phyloP scores from a whole-genome alignment of 2,329 filamentous ascomycete genomes.

The Alternaria triticina region DNA sequence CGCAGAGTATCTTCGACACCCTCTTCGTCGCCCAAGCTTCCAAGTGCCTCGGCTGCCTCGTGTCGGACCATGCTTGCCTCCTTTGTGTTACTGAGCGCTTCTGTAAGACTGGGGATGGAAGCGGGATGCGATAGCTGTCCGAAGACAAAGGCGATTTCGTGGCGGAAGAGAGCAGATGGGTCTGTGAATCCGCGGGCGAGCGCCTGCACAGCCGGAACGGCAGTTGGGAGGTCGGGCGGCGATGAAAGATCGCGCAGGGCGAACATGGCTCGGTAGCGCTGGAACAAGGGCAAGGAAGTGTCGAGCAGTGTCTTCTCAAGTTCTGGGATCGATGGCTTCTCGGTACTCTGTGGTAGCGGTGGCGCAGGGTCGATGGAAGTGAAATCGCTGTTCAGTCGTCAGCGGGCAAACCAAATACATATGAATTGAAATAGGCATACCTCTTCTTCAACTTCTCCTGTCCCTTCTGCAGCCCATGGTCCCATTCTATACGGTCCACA shows the following conservation, averaged over 20 bases:
- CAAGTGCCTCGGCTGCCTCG: slow-evolving; percentile 94
- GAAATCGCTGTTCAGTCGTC: slow-evolving; percentile 74
- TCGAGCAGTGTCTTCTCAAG: slow-evolving; percentile 82
- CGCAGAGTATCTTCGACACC: slow-evolving; percentile 88
- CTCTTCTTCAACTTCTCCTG: slow-evolving; percentile 80
- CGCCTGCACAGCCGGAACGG: slow-evolving; percentile 83
- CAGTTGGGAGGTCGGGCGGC: slow-evolving; percentile 87
- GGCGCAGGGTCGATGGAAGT: slow-evolving; percentile 94
- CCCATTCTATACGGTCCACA: slow-evolving; percentile 92
- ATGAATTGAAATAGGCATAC: slow-evolving; percentile 55
- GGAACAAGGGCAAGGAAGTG: slow-evolving; percentile 78
- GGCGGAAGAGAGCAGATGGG: slow-evolving; percentile 89
- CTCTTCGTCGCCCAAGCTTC: slow-evolving; percentile 89
- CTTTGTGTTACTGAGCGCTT: slow-evolving; percentile 75
- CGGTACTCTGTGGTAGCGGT: slow-evolving; percentile 74
- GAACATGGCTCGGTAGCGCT: slow-evolving; percentile 98
- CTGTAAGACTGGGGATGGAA: slow-evolving; percentile 88
- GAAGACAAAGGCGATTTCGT: slow-evolving; percentile 98
- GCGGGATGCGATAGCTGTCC: slow-evolving; percentile 94
- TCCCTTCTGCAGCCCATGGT: slow-evolving; percentile 65
- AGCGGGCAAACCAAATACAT: slow-evolving; percentile 6
- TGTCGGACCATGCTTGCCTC: slow-evolving; percentile 97
- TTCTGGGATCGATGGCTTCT: slow-evolving; percentile 70
- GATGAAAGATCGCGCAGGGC: slow-evolving; percentile 93
- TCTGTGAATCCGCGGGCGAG: slow-evolving; percentile 86